These are phyloP conservation scores for Skeletonema menzelii DNA, from an alignment of 108 stramenopile species.

Conservation along the genomic window DNA sequence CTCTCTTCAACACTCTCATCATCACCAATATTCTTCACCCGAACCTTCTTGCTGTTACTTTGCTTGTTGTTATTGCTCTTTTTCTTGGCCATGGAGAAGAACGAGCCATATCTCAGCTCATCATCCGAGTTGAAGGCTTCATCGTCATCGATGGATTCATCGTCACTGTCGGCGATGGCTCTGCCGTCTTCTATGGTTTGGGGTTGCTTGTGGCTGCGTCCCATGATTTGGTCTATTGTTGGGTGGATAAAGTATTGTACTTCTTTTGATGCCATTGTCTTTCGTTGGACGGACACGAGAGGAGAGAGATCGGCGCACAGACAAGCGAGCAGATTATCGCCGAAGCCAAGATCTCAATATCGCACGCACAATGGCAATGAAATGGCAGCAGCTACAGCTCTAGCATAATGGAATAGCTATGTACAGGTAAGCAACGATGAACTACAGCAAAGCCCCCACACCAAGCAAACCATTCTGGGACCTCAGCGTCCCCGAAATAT, in stretches of 20 bases:
- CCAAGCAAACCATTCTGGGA: slow-evolving; percentile 35
- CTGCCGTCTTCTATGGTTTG: slow-evolving; percentile 4
- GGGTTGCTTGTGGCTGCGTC: slow-evolving; percentile 11
- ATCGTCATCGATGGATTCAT: slow-evolving; percentile 68
- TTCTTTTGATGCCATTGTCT: no score
- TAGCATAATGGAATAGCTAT: no score
- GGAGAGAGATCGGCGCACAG: no score
- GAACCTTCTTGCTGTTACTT: not conserved
- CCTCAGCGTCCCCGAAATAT: slow-evolving; percentile 13
- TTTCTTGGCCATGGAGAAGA: slow-evolving; percentile 36
- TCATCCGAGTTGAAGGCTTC: slow-evolving; percentile 72
- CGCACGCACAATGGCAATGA: no score
- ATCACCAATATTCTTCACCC: slow-evolving; percentile 10
- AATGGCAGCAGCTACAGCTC: no score
- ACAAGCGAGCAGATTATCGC: no score
- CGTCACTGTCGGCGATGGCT: slow-evolving; percentile 42
- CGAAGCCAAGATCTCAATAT: no score
- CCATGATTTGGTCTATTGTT: not conserved
- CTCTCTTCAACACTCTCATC: slow-evolving; percentile 28
- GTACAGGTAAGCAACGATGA: no score
- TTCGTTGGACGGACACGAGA: no score
- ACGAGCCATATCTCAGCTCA: slow-evolving; percentile 53
- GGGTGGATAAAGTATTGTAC: no score
- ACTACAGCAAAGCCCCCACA: not conserved
- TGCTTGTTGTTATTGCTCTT: slow-evolving; percentile 10